phyloP scores from a whole-genome alignment of 2,329 filamentous ascomycete genomes.

The Colletotrichum musae region DNA sequence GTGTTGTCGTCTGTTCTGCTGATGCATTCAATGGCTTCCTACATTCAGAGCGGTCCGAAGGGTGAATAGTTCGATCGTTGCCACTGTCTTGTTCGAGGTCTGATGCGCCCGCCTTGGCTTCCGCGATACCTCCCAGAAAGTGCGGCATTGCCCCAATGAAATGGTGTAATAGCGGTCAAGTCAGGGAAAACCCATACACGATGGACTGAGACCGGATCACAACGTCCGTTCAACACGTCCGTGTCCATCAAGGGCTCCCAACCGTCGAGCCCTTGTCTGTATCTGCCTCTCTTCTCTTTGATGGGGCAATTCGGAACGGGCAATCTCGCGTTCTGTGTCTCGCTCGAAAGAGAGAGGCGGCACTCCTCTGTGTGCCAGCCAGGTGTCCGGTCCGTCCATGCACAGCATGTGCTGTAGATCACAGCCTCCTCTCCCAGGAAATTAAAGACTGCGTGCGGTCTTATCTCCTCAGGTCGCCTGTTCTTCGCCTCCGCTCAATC shows the following conservation, averaged over 20 bases:
- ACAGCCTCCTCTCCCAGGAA: constrained; percentile 5
- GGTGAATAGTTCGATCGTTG: no score
- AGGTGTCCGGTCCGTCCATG: constrained; percentile 4
- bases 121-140: no score
- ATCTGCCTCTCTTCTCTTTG: background rate
- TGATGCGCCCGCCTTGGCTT: no score
- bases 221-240: no score
- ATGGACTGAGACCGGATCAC: no score
- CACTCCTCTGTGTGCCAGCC: background rate
- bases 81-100: no score
- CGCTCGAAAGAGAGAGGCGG: background rate
- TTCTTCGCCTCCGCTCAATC: background rate
- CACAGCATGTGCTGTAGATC: constrained; percentile 16
- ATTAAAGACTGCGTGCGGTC: constrained; percentile 23
- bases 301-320: background rate
- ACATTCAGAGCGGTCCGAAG: no score
- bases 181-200: no score
- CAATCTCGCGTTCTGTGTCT: background rate
- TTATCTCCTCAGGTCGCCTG: constrained; percentile 6
- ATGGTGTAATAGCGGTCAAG: no score
- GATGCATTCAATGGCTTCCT: background rate
- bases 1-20: background rate
- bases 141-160: no score
- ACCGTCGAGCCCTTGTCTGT: no score
- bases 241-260: no score